These are phyloP conservation scores for Trametes cingulata DNA, from an alignment of 768 basidiomycete genomes.

Conservation along the genomic window DNA sequence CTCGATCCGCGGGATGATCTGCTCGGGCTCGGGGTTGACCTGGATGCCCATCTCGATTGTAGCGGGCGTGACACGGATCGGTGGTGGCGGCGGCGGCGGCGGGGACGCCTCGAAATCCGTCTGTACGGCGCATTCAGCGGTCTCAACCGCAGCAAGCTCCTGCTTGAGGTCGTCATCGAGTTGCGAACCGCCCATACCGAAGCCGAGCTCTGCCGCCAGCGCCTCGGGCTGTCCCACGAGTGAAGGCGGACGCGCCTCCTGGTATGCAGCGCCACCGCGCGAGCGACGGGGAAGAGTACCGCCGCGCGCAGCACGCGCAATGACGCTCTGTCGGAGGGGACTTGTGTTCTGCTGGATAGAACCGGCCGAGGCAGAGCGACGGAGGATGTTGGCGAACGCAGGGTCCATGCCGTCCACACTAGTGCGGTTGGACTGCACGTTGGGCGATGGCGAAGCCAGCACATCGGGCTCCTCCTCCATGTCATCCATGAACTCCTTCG, in stretches of 20 bases:
- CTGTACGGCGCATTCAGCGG: constrained; percentile 65
- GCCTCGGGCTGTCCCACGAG: constrained; percentile 73
- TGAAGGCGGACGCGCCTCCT: constrained; percentile 68
- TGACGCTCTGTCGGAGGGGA: constrained; percentile 61
- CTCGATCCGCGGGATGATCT: constrained; percentile 25
- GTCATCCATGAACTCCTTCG: constrained; percentile 41
- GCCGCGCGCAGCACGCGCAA: constrained; percentile 50
- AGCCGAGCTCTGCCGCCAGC: constrained; percentile 56
- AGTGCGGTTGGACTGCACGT: constrained; percentile 56
- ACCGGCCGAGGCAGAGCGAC: constrained; percentile 48
- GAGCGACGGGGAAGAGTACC: constrained; percentile 52
- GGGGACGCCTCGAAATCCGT: constrained; percentile 52
- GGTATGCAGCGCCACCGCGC: constrained; percentile 68
- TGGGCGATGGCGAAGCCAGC: constrained; percentile 41
- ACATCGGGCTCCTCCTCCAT: constrained; percentile 42
- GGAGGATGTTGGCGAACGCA: constrained; percentile 75
- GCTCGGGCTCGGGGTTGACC: constrained; percentile 32
- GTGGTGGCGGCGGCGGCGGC: constrained; percentile 23
- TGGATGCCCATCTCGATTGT: constrained; percentile 37
- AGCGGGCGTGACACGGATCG: constrained; percentile 32
- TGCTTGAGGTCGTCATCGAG: constrained; percentile 40
- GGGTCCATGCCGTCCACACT: constrained; percentile 90
- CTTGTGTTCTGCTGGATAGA: constrained; percentile 50
- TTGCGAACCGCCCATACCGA: constrained; percentile 44
- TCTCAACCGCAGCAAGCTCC: constrained; percentile 42